Evolutionary conservation across 768 basidiomycete genomes (phyloP).

Genomic region (Suillus ampliporus): DNA sequence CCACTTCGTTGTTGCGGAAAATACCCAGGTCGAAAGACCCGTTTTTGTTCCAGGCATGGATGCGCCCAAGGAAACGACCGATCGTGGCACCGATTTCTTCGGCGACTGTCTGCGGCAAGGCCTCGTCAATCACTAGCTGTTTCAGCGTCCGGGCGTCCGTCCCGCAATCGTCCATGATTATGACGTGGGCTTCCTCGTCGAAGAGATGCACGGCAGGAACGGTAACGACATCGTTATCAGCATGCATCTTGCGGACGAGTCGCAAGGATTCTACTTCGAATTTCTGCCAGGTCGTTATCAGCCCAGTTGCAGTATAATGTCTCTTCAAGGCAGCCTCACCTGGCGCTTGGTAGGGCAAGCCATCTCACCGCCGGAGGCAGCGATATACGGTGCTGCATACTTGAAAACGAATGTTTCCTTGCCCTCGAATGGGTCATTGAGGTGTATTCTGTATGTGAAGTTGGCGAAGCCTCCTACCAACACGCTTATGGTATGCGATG

Average conservation of each 20-base stretch:
- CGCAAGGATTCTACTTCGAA: slow-evolving; percentile 55
- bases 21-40: slow-evolving; percentile 34
- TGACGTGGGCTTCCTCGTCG: slow-evolving; percentile 53
- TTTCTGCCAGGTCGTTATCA: slow-evolving; percentile 42
- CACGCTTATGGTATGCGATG: slow-evolving; percentile 41
- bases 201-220: slow-evolving; percentile 56
- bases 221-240: slow-evolving; percentile 40
- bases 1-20: slow-evolving; percentile 48
- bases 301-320: slow-evolving; percentile 4
- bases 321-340: slow-evolving; percentile 39
- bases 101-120: slow-evolving; percentile 35
- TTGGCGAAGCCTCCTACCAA: slow-evolving; percentile 62
- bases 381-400: slow-evolving; percentile 55
- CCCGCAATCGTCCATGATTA: slow-evolving; percentile 72
- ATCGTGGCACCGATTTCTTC: slow-evolving; percentile 55
- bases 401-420: slow-evolving; percentile 59
- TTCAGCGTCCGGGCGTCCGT: slow-evolving; percentile 43
- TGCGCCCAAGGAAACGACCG: slow-evolving; percentile 56
- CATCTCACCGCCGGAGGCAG: slow-evolving; percentile 24
- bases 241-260: slow-evolving; percentile 44
- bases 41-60: slow-evolving; percentile 56
- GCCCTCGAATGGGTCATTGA: slow-evolving; percentile 47
- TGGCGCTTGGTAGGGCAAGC: slow-evolving; percentile 56
- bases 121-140: slow-evolving; percentile 42
- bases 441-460: slow-evolving; percentile 60